Conservation (phyloP, 2,329 filamentous ascomycete species). For the Colletotrichum zoysiae region DNA sequence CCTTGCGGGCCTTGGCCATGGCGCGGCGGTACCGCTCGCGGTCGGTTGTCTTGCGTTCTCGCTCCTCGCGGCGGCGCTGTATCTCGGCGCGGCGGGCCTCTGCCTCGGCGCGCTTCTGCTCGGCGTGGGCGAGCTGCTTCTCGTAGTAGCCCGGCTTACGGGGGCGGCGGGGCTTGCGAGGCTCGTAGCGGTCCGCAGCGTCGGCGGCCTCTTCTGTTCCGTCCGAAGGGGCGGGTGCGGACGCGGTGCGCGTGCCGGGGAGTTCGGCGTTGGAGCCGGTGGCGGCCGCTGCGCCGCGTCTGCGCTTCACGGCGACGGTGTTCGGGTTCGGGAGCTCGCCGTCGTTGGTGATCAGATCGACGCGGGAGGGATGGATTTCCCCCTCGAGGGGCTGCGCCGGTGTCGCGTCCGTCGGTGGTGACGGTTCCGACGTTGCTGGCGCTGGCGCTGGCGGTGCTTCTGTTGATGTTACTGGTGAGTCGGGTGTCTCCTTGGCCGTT, state of each 20-base stretch:
- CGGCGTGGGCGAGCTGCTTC: conserved; percentile 69
- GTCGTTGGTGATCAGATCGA: conserved; percentile 54
- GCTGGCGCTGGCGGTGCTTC: conserved; percentile 9
- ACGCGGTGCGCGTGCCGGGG: conserved; percentile 5
- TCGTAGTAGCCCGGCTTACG: conserved; percentile 70
- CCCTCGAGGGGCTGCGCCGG: conserved; percentile 38
- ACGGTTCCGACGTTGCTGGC: conserved; percentile 1
- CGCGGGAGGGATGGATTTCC: conserved; percentile 56
- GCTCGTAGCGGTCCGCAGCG: conserved; percentile 39
- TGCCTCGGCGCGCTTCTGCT: conserved; percentile 56
- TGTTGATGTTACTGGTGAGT: conserved; percentile 41
- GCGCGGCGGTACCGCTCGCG: conserved; percentile 74
- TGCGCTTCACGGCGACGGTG: conserved; percentile 40
- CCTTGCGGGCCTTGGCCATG: conserved; percentile 80
- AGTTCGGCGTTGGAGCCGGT: conserved; percentile 42
- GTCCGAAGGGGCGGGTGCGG: neutral
- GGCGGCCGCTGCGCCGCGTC: conserved; percentile 6
- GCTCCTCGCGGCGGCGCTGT: conserved; percentile 69
- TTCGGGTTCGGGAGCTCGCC: conserved; percentile 43
- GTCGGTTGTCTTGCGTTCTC: conserved; percentile 74
- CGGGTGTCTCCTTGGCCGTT: conserved; percentile 49
- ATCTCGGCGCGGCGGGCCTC: conserved; percentile 59
- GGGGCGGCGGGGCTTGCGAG: conserved; percentile 40
- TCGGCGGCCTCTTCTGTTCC: conserved; percentile 12
- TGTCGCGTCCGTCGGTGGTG: conserved; percentile 11